Evolutionary conservation across 331 rosid species (phyloP).

Genomic region (Prunus yedoensis): DNA sequence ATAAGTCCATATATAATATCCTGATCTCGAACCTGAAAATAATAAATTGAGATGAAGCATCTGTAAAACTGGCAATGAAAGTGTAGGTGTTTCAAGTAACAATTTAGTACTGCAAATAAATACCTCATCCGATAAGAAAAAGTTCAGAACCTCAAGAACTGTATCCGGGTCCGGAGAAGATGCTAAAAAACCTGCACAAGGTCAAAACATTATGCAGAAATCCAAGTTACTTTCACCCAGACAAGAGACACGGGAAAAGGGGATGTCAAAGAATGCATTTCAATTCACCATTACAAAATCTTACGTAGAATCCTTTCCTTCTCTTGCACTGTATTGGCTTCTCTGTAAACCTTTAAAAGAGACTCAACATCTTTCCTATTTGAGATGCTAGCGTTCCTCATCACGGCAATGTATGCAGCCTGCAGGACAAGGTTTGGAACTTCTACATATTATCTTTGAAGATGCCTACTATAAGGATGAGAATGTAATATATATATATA

Average conservation of each 20-base stretch:
- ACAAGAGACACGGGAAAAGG: conserved; percentile 1
- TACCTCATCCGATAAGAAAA: conserved; percentile 53
- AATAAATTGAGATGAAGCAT: not conserved
- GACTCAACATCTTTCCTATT: conserved; percentile 46
- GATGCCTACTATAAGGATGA: not conserved
- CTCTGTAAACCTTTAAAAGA: conserved; percentile 40
- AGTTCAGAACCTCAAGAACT: conserved; percentile 49
- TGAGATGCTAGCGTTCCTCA: conserved; percentile 43
- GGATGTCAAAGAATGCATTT: conserved; percentile 9
- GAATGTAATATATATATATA: not conserved
- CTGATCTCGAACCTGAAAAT: conserved; percentile 53
- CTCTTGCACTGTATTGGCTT: conserved; percentile 48
- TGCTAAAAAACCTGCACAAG: conserved; percentile 46
- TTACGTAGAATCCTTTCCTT: conserved; percentile 50
- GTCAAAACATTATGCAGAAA: not conserved
- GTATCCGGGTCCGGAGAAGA: conserved; percentile 55
- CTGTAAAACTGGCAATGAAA: conserved; percentile 9
- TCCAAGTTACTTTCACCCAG: conserved; percentile 10
- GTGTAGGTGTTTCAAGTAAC: not conserved
- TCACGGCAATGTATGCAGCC: conserved; percentile 56
- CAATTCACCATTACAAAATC: conserved; percentile 16
- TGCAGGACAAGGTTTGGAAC: conserved; percentile 23
- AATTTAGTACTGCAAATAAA: not conserved
- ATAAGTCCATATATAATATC: conserved; percentile 42
- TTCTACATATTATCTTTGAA: conserved; percentile 4